These are phyloP conservation scores for Dorcoceras hygrometricum DNA, from an alignment of 257 asterid species.

Conservation along the genomic window DNA sequence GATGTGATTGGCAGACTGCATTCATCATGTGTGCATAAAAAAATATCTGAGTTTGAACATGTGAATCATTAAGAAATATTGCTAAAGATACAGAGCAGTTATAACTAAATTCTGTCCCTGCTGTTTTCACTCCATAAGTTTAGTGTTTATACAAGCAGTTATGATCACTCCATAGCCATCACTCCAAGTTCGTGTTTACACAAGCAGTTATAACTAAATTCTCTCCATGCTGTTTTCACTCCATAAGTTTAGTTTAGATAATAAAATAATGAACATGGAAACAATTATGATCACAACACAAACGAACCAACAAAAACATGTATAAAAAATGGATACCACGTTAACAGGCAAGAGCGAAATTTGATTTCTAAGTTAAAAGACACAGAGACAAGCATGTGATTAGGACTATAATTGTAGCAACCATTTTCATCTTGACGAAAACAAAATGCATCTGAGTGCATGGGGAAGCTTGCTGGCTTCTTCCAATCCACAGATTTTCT, in stretches of 20 bases:
- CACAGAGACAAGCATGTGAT: background rate
- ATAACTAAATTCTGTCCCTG: too few species aligned
- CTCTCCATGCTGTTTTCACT: background rate
- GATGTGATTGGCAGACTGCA: background rate
- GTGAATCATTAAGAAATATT: background rate
- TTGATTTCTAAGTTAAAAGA: background rate
- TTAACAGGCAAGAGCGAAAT: background rate
- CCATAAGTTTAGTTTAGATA: too few species aligned
- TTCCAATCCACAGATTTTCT: slow-evolving; percentile 37
- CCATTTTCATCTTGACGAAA: slow-evolving; percentile 39
- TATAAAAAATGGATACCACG: too few species aligned
- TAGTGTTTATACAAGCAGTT: too few species aligned
- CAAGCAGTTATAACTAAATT: background rate
- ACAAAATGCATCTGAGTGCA: slow-evolving; percentile 38
- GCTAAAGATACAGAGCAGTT: background rate
- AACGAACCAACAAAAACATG: background rate
- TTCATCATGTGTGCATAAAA: background rate
- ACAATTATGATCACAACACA: background rate
- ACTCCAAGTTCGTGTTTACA: background rate
- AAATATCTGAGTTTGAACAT: background rate
- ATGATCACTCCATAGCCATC: background rate
- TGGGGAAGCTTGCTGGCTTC: slow-evolving; percentile 32
- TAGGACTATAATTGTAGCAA: slow-evolving; percentile 32
- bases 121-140: background rate
- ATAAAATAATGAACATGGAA: background rate